Conservation (phyloP, 225 moss, liverwort and hornwort species). For the Polytrichum formosum region DNA sequence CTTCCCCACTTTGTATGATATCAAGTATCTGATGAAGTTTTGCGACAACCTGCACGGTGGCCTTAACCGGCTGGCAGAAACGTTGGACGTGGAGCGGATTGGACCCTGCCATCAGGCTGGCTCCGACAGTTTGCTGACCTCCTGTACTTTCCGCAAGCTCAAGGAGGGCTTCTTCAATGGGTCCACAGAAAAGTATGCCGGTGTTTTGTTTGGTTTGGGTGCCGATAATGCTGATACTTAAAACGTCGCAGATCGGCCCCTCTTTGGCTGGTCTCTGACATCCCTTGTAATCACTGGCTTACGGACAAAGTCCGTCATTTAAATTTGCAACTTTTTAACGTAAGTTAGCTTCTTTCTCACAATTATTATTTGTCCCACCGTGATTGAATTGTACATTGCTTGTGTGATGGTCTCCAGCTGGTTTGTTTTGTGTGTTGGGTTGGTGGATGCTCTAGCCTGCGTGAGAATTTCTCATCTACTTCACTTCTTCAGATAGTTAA, state of each 20-base stretch:
- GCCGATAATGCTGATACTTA: constrained; percentile 89
- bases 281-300: constrained; percentile 45
- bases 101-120: constrained; percentile 99
- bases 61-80: constrained; percentile 91
- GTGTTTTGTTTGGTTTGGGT: constrained; percentile 99
- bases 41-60: constrained; percentile 99
- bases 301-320: constrained; percentile 63
- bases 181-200: constrained; percentile 97
- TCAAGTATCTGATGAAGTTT: constrained; percentile 99
- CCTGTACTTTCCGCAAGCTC: constrained; percentile 92
- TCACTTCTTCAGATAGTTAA: no score
- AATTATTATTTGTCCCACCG: no score
- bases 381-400: no score
- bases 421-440: no score
- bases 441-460: no score
- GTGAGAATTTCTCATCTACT: no score
- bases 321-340: constrained; percentile 33
- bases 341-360: constrained; percentile 14
- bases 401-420: no score
- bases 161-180: constrained; percentile 96
- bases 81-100: constrained; percentile 93
- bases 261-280: constrained; percentile 12
- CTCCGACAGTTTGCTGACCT: constrained; percentile 93
- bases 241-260: constrained; percentile 20
- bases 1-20: constrained; percentile 98